phyloP scores from a whole-genome alignment of 2,329 filamentous ascomycete species.

The Aureobasidium sp. region DNA sequence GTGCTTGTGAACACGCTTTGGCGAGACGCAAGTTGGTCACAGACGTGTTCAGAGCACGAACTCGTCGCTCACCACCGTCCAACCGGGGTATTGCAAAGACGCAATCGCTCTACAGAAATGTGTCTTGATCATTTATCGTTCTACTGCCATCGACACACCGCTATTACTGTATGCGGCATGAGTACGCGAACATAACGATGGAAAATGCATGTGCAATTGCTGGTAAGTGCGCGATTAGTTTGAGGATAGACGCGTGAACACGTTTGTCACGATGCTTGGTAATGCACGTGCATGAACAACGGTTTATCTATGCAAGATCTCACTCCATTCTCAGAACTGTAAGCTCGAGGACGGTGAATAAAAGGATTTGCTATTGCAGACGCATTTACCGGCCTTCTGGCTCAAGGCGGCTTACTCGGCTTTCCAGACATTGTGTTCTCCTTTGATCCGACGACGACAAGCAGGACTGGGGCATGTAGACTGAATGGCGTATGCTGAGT shows the following conservation, averaged over 20 bases:
- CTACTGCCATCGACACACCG: background rate
- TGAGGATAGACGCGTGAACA: background rate
- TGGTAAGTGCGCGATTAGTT: background rate
- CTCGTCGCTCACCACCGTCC: too few species aligned
- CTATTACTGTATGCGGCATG: background rate
- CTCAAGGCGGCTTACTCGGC: too few species aligned
- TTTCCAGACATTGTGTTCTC: background rate
- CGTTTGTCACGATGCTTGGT: background rate
- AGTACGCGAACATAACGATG: background rate
- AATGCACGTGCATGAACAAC: background rate
- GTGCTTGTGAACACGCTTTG: background rate
- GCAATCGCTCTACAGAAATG: too few species aligned
- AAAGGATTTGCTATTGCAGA: background rate
- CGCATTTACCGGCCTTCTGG: background rate
- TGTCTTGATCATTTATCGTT: background rate
- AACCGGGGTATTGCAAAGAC: too few species aligned
- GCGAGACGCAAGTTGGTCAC: background rate
- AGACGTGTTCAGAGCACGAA: too few species aligned
- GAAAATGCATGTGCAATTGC: background rate
- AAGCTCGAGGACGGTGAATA: background rate
- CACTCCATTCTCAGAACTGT: background rate
- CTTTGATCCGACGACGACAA: too few species aligned
- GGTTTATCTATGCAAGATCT: background rate
- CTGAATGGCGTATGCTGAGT: background rate
- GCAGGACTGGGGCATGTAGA: background rate